phyloP scores from a whole-genome alignment of 2,329 filamentous ascomycete species.

The Didymella keratinophila region DNA sequence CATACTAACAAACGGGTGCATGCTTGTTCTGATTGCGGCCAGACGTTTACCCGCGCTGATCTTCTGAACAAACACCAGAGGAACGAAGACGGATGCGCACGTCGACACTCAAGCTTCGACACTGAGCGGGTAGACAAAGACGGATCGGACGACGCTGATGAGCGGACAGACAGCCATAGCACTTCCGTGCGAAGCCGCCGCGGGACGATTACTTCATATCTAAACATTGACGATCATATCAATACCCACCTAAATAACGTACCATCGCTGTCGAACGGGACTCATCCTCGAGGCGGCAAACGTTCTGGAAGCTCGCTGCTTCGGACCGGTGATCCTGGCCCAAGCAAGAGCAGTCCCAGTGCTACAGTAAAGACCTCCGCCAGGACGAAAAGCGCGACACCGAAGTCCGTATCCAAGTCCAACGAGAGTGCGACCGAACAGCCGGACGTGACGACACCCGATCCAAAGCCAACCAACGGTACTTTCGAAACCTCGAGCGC shows the following conservation, averaged over 20 bases:
- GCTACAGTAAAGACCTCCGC: not conserved
- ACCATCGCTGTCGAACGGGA: constrained; percentile 7
- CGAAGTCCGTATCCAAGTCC: not conserved
- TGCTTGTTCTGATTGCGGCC: constrained; percentile 91
- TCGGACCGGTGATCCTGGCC: not conserved
- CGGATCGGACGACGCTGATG: not conserved
- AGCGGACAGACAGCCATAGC: not conserved
- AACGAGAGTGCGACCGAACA: not conserved
- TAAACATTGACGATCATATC: not conserved
- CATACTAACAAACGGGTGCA: constrained; percentile 97
- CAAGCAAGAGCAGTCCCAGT: not conserved
- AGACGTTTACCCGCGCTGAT: constrained; percentile 94
- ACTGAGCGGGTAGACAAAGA: constrained; percentile 67
- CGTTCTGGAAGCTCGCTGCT: constrained; percentile 5
- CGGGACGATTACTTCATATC: not conserved
- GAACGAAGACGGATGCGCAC: constrained; percentile 89
- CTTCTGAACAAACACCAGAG: constrained; percentile 94
- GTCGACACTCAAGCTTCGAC: constrained; percentile 84
- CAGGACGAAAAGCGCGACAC: not conserved
- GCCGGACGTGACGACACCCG: no score
- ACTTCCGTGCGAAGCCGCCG: not conserved
- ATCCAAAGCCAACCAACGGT: not conserved
- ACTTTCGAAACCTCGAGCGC: constrained; percentile 20
- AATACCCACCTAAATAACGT: constrained; percentile 9
- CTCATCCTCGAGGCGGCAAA: constrained; percentile 5